Evolutionary conservation across 75 land plant species (phyloP).

Genomic region (Sequoia sempervirens): DNA sequence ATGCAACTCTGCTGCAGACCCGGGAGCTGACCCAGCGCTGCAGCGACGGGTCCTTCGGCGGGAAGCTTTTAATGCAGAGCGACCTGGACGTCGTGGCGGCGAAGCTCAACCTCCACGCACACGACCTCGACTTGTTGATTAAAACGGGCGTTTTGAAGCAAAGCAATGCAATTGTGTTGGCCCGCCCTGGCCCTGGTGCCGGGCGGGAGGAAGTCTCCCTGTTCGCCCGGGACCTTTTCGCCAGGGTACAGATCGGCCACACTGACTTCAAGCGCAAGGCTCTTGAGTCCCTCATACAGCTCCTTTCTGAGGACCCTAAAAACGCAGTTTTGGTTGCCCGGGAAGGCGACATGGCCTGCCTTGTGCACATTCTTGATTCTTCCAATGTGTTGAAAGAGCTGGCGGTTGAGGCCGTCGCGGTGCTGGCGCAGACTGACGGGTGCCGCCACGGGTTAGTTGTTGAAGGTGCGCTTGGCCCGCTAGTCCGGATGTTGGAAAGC

Average conservation of each 20-base stretch:
- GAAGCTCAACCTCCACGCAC: constrained; percentile 49
- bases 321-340: constrained; percentile 39
- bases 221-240: constrained; percentile 59
- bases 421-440: constrained; percentile 39
- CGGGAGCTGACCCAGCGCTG: constrained; percentile 38
- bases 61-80: constrained; percentile 75
- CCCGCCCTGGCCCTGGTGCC: constrained; percentile 34
- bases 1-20: constrained; percentile 35
- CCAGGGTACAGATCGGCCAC: constrained; percentile 75
- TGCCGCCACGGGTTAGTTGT: constrained; percentile 47
- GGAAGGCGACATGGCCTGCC: constrained; percentile 48
- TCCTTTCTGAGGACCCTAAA: constrained; percentile 55
- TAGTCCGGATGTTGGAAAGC: constrained; percentile 65
- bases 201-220: constrained; percentile 38
- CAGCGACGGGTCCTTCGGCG: constrained; percentile 30
- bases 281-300: constrained; percentile 48
- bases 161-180: constrained; percentile 47
- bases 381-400: constrained; percentile 38
- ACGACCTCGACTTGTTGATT: constrained; percentile 58
- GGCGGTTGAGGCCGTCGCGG: constrained; percentile 46
- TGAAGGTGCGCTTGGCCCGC: constrained; percentile 66
- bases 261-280: constrained; percentile 61
- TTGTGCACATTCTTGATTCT: constrained; percentile 57
- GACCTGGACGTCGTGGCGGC: constrained; percentile 66
- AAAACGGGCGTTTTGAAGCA: constrained; percentile 43